Evolutionary conservation across 164 flowering plant species (phyloP).

Genomic region (Chloranthus sessilifolius): DNA sequence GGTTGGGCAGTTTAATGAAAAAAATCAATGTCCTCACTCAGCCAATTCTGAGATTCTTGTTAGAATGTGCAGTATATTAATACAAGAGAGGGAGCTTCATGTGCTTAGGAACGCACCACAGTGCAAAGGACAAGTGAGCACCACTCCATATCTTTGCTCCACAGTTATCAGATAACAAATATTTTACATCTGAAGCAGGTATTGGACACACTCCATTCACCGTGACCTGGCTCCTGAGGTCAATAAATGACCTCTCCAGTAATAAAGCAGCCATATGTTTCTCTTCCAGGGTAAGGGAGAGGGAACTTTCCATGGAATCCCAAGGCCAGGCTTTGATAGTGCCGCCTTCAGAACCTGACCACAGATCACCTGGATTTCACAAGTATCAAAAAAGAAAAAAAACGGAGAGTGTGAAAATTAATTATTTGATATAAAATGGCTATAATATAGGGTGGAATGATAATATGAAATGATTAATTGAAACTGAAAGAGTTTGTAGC

Average conservation of each 20-base stretch:
- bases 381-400: slow-evolving; percentile 4
- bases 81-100: not conserved
- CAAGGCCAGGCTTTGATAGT: slow-evolving; percentile 81
- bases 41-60: not conserved
- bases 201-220: slow-evolving; percentile 63
- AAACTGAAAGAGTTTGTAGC: no score
- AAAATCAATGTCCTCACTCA: not conserved
- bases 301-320: slow-evolving; percentile 91
- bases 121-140: slow-evolving; percentile 51
- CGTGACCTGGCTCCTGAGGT: slow-evolving; percentile 65
- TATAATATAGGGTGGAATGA: no score
- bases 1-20: not conserved
- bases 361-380: slow-evolving; percentile 71
- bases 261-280: slow-evolving; percentile 79
- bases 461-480: no score
- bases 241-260: slow-evolving; percentile 79
- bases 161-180: slow-evolving; percentile 57
- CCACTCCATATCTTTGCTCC: slow-evolving; percentile 87
- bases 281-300: slow-evolving; percentile 58
- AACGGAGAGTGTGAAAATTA: not conserved
- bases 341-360: slow-evolving; percentile 95
- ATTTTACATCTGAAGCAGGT: slow-evolving; percentile 67
- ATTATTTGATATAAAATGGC: not conserved
- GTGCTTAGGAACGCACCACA: slow-evolving; percentile 52
- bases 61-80: not conserved